Base-by-base conservation (phyloP, 306 rosid genomes). In the Dalbergia cochinchinensis region DNA sequence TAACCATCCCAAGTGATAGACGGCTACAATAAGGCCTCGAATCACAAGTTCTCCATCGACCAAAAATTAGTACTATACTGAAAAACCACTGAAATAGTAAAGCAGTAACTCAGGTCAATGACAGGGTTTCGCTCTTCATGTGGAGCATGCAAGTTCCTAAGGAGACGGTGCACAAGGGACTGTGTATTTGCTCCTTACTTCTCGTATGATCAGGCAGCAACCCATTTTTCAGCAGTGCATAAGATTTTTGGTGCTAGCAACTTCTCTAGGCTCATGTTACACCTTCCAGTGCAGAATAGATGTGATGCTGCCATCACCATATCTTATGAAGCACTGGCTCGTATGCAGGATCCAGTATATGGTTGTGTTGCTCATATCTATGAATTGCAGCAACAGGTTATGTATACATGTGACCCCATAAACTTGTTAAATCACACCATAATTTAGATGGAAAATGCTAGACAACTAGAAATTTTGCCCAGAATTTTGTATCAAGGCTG, bases 181-280 rank as follows among this genome's bases (percentile, higher is more conserved):
- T 93, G 97, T 81, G 85, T 91, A 12, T 93, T 93, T 79, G 90
- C 94, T 78, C 96, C 97, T 71, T 87, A 87, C 85, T 93, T 93
- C 70, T 89, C 88, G 74, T 89, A 92, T 71, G 97, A 91, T 42
- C 82, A 92, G 45, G 96, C 97, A 61, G 74, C 94, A 65, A 68
- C 81, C 11, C 96, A 93, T 79, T 93, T 93, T 78, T 80, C 94
- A 62, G 97, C 97, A 60, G 96, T 93, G 45, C 97, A 93, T 78
- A 93, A 88, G 77, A 89, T 93, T 73, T 93, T 89, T 71, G 97
- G 97, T 39, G 96, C 97, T n/a, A 93, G 97, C 80, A 93, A 93
- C 11, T 94, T 88, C 22, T 91, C 97, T 13, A 91, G 84, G 86
- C 78, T 92, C 22, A 73, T 93, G 61, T 65, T 82, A 35, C 91